A percentile compares a stretch with the other conserved stretches of the same genome.
Evolutionary conservation across 805 yeast genomes (phyloP).

Genomic region (Cyberlindnera mississippiensis): DNA sequence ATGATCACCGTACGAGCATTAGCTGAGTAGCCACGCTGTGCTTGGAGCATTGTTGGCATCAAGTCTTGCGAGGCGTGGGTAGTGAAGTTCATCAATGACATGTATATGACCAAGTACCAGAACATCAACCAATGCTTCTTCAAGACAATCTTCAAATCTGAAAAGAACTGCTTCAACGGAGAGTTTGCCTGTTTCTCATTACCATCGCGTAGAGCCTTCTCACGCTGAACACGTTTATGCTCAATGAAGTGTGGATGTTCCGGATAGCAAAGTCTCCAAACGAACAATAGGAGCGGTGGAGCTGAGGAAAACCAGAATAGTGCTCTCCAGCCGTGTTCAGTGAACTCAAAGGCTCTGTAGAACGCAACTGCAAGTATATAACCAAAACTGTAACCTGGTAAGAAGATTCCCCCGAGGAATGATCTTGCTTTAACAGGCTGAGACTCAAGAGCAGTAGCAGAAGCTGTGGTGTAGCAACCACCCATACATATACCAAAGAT

Average conservation of each 20-base stretch:
- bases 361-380: constrained; percentile 63
- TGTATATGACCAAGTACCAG: constrained; percentile 52
- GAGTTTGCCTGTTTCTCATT: constrained; percentile 19
- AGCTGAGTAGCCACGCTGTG: constrained; percentile 43
- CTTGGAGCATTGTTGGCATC: constrained; percentile 57
- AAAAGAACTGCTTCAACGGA: constrained; percentile 20
- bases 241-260: constrained; percentile 53
- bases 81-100: constrained; percentile 69
- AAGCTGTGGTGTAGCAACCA: constrained; percentile 61
- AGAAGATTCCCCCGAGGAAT: constrained; percentile 55
- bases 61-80: constrained; percentile 76
- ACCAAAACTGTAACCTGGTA: constrained; percentile 61
- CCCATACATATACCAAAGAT: constrained; percentile 71
- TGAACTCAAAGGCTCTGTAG: constrained; percentile 54
- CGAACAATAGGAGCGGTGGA: constrained; percentile 53
- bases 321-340: constrained; percentile 61
- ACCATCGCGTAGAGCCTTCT: constrained; percentile 28
- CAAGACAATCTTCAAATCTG: constrained; percentile 35
- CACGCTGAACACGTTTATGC: constrained; percentile 25
- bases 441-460: constrained; percentile 66
- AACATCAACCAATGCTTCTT: constrained; percentile 58
- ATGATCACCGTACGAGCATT: constrained; percentile 56
- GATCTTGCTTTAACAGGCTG: constrained; percentile 58
- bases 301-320: constrained; percentile 74
- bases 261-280: constrained; percentile 55